Evolutionary conservation across 495 filamentous ascomycete species (phyloP).

Genomic region (Amniculicola lignicola): DNA sequence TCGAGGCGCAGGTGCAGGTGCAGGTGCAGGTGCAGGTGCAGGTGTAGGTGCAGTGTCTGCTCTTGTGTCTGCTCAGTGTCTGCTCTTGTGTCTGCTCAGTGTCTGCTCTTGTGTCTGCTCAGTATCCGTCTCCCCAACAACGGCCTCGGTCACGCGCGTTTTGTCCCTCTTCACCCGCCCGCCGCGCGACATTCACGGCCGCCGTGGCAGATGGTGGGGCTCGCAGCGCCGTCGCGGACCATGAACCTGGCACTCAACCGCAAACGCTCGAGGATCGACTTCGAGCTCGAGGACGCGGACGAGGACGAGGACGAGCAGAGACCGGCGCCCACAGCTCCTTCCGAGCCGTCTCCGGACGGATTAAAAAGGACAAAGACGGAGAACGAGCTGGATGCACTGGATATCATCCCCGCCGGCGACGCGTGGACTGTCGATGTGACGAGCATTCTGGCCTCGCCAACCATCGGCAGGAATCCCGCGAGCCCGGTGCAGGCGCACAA

Average conservation of each 20-base stretch:
- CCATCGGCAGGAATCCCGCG: not conserved
- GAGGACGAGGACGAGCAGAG: not conserved
- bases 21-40: not conserved
- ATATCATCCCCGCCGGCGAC: slow-evolving; percentile 14
- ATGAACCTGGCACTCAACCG: slow-evolving; percentile 25
- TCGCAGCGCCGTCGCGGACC: slow-evolving; percentile 5
- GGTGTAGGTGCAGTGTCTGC: too few species aligned
- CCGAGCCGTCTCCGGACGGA: slow-evolving; percentile 4
- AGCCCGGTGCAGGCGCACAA: slow-evolving; percentile 13
- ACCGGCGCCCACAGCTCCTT: not conserved
- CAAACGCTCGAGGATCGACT: slow-evolving; percentile 21
- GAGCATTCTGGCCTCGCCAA: slow-evolving; percentile 26
- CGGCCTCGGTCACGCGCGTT: too few species aligned
- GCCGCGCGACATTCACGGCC: too few species aligned
- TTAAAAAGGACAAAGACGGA: slow-evolving; percentile 25
- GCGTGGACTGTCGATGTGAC: slow-evolving; percentile 30
- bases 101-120: too few species aligned
- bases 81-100: too few species aligned
- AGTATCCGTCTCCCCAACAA: too few species aligned
- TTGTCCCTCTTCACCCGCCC: too few species aligned
- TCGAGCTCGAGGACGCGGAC: slow-evolving; percentile 17
- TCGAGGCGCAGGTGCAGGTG: too few species aligned
- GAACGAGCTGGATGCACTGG: slow-evolving; percentile 24
- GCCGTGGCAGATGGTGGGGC: slow-evolving; percentile 15
- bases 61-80: too few species aligned